Percentiles rank a stretch among this genome's conserved stretches.
These are phyloP conservation scores for Magnaporthales sp. DNA, from an alignment of 2,329 filamentous ascomycete species.

Conservation along the genomic window DNA sequence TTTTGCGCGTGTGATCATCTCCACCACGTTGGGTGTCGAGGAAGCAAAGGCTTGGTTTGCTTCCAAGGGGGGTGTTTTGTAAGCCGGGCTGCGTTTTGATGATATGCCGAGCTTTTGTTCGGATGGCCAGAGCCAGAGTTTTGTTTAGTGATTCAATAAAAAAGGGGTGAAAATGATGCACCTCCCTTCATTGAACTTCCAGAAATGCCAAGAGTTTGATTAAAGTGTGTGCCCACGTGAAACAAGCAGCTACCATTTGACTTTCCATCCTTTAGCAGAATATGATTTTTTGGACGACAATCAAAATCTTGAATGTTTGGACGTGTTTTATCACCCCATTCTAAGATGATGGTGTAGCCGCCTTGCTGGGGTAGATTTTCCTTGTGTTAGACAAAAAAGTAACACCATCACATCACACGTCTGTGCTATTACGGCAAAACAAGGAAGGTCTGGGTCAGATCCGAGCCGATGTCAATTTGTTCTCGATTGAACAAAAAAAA, in stretches of 20 bases:
- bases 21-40: constrained; percentile 13
- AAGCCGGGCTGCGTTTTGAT: not conserved
- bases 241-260: not conserved
- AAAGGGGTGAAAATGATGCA: too few relatives aligned
- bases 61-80: constrained; percentile 1
- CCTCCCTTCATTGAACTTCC: not conserved
- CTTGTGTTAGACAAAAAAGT: not conserved
- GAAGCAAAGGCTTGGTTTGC: constrained; percentile 13
- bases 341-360: not conserved
- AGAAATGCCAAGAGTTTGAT: not conserved
- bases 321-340: not conserved
- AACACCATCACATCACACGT: not conserved
- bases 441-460: not conserved
- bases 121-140: too few relatives aligned
- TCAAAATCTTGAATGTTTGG: not conserved
- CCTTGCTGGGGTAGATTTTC: not conserved
- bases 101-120: too few relatives aligned
- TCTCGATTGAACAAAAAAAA: not conserved
- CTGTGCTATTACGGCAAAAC: not conserved
- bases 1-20: constrained; percentile 15
- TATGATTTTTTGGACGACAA: not conserved
- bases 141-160: too few relatives aligned
- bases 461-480: not conserved
- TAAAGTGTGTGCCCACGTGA: not conserved
- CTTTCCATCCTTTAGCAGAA: not conserved